Conservation (phyloP, 768 basidiomycete genomes). For the Calocybe gangraenosa region DNA sequence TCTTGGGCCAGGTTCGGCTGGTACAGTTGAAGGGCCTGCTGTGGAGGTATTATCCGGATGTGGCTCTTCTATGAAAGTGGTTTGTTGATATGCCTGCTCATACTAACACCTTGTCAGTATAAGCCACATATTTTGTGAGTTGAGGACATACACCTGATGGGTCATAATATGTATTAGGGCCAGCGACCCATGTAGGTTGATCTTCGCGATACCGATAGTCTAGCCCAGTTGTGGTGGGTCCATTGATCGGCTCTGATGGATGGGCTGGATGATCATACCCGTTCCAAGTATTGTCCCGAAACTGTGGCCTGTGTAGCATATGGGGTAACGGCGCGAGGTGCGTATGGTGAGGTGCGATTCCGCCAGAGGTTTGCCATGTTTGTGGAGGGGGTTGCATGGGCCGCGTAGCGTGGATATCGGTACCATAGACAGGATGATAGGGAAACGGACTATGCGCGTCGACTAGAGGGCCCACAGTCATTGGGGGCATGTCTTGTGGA, state of each 20-base stretch:
- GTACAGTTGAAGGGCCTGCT: slow-evolving; percentile 34
- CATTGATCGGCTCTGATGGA: slow-evolving; percentile 43
- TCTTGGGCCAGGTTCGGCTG: slow-evolving; percentile 35
- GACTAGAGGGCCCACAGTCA: slow-evolving; percentile 27
- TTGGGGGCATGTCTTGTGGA: slow-evolving; percentile 17
- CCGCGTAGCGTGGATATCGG: slow-evolving; percentile 31
- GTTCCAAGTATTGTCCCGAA: slow-evolving; percentile 53
- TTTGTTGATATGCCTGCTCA: slow-evolving; percentile 53
- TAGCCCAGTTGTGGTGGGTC: slow-evolving; percentile 41
- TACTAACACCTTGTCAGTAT: slow-evolving; percentile 33
- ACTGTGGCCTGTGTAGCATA: slow-evolving; percentile 45
- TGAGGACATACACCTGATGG: slow-evolving; percentile 37
- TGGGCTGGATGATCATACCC: slow-evolving; percentile 43
- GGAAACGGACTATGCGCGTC: slow-evolving; percentile 30
- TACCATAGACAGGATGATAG: slow-evolving; percentile 31
- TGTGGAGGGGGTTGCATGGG: slow-evolving; percentile 41
- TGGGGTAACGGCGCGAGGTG: slow-evolving; percentile 47
- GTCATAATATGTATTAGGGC: slow-evolving; percentile 53
- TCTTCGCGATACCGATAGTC: slow-evolving; percentile 65
- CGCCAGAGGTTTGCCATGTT: slow-evolving; percentile 59
- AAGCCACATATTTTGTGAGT: not conserved
- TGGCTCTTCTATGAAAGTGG: slow-evolving; percentile 49
- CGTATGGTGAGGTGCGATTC: slow-evolving; percentile 63
- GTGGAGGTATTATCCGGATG: slow-evolving; percentile 26
- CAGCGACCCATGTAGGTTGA: slow-evolving; percentile 46